Base-by-base conservation (phyloP, 2,329 filamentous ascomycete species). In the Aspergillus fructus region DNA sequence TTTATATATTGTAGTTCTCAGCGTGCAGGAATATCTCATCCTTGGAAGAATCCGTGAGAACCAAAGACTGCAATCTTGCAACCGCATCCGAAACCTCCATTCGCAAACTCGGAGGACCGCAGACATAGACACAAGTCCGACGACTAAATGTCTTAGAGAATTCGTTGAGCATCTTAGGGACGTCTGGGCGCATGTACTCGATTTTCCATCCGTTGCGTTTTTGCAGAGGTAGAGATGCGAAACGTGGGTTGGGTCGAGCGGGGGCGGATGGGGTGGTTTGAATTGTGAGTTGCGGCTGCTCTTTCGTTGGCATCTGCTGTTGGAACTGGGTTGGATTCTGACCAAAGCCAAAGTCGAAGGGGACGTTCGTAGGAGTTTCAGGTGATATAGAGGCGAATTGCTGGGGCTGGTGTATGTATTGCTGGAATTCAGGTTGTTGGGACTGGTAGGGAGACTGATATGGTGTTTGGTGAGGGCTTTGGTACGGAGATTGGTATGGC, bases 21-120 rank as follows among this genome's bases (percentile, higher is more conserved):
- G 93, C 90, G 78, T 97, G 93, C 72, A 97, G 75, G 73, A 93
- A 97, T 54, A 97, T 89, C 82, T 97, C 93, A 70, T 97, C 93
- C 47, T 89, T 83, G 66, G 84, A 83, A 34, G 87, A 84, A 65
- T 91, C 88, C 5, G 84, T 86, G 89, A 91, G 92, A 49, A 97
- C 92, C 73, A 88, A 85, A 24, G 84, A 85, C 80, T 97, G 93
- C 67, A 97, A 77, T 57, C 83, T 79, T 3, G 93, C 93, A 23
- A 96, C 91, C 0, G 90, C 89, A 64, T 86, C 90, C n/a, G 90
- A 88, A 15, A 97, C 93, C 64, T 92, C 91, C 12, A 93, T 86
- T 62, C 93, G 81, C 92, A 97, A 96, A 56, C 85, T 81, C 1
- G 91, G 86, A 17, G 93, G 93, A 0, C 93, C 93, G 69, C 93